phyloP scores from a whole-genome alignment of 1,284 basidiomycete species.

The Pulchroboletus neoregius region DNA sequence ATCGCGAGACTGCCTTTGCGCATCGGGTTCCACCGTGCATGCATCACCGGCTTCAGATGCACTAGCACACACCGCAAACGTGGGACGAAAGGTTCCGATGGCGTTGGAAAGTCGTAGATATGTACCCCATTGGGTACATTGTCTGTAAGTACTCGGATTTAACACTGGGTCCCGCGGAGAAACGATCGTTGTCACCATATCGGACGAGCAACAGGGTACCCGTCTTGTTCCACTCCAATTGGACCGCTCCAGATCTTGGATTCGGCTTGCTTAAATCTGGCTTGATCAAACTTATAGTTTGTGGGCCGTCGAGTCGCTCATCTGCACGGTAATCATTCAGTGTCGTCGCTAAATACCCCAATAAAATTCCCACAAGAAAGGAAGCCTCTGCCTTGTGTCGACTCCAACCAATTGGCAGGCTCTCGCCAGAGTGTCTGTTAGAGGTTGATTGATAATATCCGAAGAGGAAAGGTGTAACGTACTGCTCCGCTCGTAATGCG shows the following conservation, averaged over 20 bases:
- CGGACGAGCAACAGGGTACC: slow-evolving; percentile 70
- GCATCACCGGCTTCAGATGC: slow-evolving; percentile 56
- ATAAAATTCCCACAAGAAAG: slow-evolving; percentile 59
- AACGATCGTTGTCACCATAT: slow-evolving; percentile 45
- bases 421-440: slow-evolving; percentile 75
- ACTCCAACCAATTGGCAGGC: slow-evolving; percentile 74
- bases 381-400: slow-evolving; percentile 76
- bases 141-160: slow-evolving; percentile 39
- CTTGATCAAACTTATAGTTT: slow-evolving; percentile 46
- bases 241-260: slow-evolving; percentile 60
- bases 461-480: slow-evolving; percentile 27
- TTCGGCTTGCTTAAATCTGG: slow-evolving; percentile 55
- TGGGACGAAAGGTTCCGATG: slow-evolving; percentile 51
- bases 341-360: not conserved
- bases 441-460: slow-evolving; percentile 1
- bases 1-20: slow-evolving; percentile 63
- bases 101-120: slow-evolving; percentile 60
- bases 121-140: slow-evolving; percentile 55
- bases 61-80: slow-evolving; percentile 61
- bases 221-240: slow-evolving; percentile 75
- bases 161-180: slow-evolving; percentile 1
- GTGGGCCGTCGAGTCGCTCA: slow-evolving; percentile 57
- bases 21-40: slow-evolving; percentile 74
- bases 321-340: slow-evolving; percentile 40
- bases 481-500: slow-evolving; percentile 57